Base-by-base conservation (phyloP, 2,329 filamentous ascomycete genomes). In the Colletotrichum sublineola region DNA sequence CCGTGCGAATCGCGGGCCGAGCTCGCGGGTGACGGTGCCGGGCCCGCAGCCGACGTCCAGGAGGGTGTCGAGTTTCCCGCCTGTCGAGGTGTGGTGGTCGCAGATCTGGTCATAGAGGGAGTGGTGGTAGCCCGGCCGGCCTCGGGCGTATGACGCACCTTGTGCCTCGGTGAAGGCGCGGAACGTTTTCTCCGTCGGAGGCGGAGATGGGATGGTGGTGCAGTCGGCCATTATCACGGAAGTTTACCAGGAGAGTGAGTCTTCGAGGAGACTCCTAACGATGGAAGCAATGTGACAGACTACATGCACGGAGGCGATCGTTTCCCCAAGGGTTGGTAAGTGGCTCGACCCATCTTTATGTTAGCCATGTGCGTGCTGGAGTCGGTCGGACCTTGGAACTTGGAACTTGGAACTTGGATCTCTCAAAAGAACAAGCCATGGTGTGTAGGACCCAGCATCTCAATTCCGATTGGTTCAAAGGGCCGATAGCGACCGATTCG, bases 1-100 rank as follows among this genome's bases (percentile, higher is more conserved):
- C 36, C 81, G 77, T 0, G 76, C 68, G 75, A 91, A 91, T 44
- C 80, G 81, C 0, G 79, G 77, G 0, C 85, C 84, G 1, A 90
- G 81, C 6, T 79, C 80, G 2, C 84, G 82, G 0, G 82, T 82
- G 0, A 85, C 86, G 15, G 78, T 84, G 5, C 89, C 89, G 0
- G 89, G 88, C 0, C 89, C 88, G 75, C 87, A 90, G 42, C 89
- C 89, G 7, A 90, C 79, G 73, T 91, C 89, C 15, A 89, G 76
- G 0, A 89, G 73, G 3, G 79, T 80, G 40, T 80, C 76, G 18
- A 86, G 75, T 15, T 81, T 64, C 15, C 86, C 87, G 29, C 85
- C 84, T 0, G 83, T 85, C 1, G 82, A 79, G 1, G 75, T 78
- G 75, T 91, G 89, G 64, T 85, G 81, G 24, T 82, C 74, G 5